phyloP scores from a whole-genome alignment of 1,139 yeast species.

The Magnusiomyces clavatus region DNA sequence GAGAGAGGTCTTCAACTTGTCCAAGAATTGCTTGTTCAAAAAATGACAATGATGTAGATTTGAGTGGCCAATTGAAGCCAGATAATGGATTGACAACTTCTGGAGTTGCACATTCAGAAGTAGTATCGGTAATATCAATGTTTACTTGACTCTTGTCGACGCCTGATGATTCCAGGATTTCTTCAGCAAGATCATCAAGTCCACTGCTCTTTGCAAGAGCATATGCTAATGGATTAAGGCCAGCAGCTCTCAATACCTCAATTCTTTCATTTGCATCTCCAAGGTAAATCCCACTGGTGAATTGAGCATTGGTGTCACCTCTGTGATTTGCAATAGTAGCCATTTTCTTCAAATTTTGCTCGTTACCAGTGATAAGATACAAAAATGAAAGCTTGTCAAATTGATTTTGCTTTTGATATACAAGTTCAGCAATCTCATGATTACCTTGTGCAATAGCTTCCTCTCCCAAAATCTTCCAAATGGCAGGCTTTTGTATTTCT shows the following conservation, averaged over 20 bases:
- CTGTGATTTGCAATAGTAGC: conserved; percentile 83
- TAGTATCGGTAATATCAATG: conserved; percentile 39
- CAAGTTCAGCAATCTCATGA: conserved; percentile 74
- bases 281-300: conserved; percentile 75
- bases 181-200: conserved; percentile 61
- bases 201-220: conserved; percentile 89
- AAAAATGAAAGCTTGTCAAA: conserved; percentile 87
- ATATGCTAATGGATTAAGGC: conserved; percentile 84
- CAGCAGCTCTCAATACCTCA: conserved; percentile 64
- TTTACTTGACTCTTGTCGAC: conserved; percentile 56
- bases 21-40: conserved; percentile 82
- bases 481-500: conserved; percentile 54
- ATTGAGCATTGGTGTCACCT: conserved; percentile 69
- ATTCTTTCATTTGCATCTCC: conserved; percentile 73
- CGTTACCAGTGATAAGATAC: conserved; percentile 78
- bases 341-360: conserved; percentile 70
- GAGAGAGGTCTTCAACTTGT: conserved; percentile 55
- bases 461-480: conserved; percentile 77
- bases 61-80: conserved; percentile 72
- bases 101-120: conserved; percentile 35
- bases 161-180: conserved; percentile 57
- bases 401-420: conserved; percentile 77
- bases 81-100: conserved; percentile 41
- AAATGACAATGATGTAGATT: conserved; percentile 62
- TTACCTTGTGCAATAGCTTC: conserved; percentile 92